Percentiles rank a stretch among this genome's conserved stretches.
Conservation (phyloP, 1,284 basidiomycete genomes). For the Trichosporon sp. region DNA sequence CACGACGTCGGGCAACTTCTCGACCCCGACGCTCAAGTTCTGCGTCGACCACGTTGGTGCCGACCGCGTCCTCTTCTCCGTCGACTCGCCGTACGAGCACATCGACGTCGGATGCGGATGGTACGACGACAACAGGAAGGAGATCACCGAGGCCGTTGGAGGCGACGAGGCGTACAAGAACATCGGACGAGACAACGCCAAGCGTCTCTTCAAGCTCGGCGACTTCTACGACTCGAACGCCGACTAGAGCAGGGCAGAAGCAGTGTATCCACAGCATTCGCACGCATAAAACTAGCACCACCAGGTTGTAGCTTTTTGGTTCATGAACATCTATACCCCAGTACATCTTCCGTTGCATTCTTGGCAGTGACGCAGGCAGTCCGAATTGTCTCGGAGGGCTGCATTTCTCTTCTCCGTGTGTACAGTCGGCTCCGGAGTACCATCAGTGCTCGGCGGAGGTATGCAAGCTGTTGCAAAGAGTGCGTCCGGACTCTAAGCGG, state of each 20-base stretch:
- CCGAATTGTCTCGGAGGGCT: background rate
- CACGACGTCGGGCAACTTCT: constrained; percentile 34
- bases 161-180: constrained; percentile 32
- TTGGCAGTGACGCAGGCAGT: background rate
- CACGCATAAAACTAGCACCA: constrained; percentile 4
- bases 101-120: constrained; percentile 50
- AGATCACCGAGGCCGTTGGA: constrained; percentile 30
- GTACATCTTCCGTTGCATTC: background rate
- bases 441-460: too few species aligned
- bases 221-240: constrained; percentile 32
- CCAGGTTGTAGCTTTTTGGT: constrained; percentile 3
- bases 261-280: background rate
- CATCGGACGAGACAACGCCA: constrained; percentile 35
- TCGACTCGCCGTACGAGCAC: constrained; percentile 53
- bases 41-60: constrained; percentile 43
- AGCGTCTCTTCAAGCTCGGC: constrained; percentile 36
- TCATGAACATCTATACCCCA: constrained; percentile 1
- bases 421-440: too few species aligned
- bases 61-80: constrained; percentile 52
- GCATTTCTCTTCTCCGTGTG: background rate
- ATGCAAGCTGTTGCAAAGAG: too few species aligned
- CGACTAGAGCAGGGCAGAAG: background rate
- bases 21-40: constrained; percentile 38
- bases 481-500: too few species aligned
- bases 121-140: constrained; percentile 37